These are phyloP conservation scores for Daldinia grandis DNA, from an alignment of 495 filamentous ascomycete species.

Conservation along the genomic window DNA sequence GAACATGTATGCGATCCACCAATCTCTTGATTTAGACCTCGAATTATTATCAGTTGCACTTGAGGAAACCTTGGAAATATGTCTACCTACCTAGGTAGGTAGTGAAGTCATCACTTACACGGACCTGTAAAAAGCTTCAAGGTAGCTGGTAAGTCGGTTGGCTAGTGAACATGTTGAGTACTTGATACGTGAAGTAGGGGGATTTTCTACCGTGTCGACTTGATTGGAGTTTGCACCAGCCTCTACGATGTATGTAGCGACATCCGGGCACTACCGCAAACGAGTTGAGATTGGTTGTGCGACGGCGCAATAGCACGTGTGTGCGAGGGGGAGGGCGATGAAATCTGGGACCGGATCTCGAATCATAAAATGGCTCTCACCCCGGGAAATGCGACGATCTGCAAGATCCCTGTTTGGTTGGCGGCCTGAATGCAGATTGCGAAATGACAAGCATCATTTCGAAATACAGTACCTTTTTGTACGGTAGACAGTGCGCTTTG, in stretches of 20 bases:
- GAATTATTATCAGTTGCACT: neutral
- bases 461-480: slow-evolving; percentile 8
- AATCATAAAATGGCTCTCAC: slow-evolving; percentile 41
- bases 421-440: slow-evolving; percentile 39
- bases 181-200: neutral
- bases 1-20: neutral
- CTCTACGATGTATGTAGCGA: slow-evolving; percentile 14
- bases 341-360: slow-evolving; percentile 45
- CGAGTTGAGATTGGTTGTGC: slow-evolving; percentile 43
- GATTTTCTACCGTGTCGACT: neutral
- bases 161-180: neutral
- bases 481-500: neutral
- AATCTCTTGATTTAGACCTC: slow-evolving; percentile 8
- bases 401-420: slow-evolving; percentile 43
- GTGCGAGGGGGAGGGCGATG: slow-evolving; percentile 32
- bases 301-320: slow-evolving; percentile 42
- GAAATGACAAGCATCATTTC: slow-evolving; percentile 34
- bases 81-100: neutral
- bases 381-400: slow-evolving; percentile 49
- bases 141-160: neutral
- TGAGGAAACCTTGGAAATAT: too few species aligned
- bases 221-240: neutral
- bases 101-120: neutral
- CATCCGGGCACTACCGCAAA: slow-evolving; percentile 38
- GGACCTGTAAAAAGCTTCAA: too few species aligned